phyloP scores from a whole-genome alignment of 441 rosid species.

The Viola pubescens region DNA sequence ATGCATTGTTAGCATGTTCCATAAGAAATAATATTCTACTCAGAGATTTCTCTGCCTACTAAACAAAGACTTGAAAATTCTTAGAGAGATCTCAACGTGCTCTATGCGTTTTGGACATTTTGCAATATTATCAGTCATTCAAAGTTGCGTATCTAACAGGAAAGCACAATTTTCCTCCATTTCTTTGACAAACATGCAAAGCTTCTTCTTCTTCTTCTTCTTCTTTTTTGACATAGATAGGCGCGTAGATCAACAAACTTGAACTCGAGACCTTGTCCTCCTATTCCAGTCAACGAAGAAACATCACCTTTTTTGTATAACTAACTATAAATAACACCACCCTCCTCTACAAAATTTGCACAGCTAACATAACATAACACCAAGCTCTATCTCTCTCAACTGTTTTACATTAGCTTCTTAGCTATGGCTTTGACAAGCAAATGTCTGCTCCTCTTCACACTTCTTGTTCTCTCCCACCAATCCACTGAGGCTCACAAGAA shows the following conservation, averaged over 20 bases:
- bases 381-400: neutral
- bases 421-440: constrained; percentile 22
- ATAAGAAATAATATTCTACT: too few species aligned
- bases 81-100: too few species aligned
- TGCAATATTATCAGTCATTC: neutral
- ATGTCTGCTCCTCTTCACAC: constrained; percentile 20
- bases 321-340: too few species aligned
- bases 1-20: too few species aligned
- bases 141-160: neutral
- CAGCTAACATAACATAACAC: neutral
- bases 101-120: too few species aligned
- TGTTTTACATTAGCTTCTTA: neutral
- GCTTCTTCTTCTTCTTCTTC: neutral
- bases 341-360: neutral
- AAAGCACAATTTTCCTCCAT: neutral
- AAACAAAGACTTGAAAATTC: neutral
- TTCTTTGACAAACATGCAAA: constrained; percentile 4
- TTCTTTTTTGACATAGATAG: too few species aligned
- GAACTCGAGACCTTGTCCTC: too few species aligned
- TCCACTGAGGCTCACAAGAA: constrained; percentile 20
- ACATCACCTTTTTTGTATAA: neutral
- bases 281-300: neutral
- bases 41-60: neutral
- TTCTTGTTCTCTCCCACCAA: constrained; percentile 4
- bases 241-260: too few species aligned